phyloP scores from a whole-genome alignment of 805 yeast genomes.

The Myxozyma udenii region DNA sequence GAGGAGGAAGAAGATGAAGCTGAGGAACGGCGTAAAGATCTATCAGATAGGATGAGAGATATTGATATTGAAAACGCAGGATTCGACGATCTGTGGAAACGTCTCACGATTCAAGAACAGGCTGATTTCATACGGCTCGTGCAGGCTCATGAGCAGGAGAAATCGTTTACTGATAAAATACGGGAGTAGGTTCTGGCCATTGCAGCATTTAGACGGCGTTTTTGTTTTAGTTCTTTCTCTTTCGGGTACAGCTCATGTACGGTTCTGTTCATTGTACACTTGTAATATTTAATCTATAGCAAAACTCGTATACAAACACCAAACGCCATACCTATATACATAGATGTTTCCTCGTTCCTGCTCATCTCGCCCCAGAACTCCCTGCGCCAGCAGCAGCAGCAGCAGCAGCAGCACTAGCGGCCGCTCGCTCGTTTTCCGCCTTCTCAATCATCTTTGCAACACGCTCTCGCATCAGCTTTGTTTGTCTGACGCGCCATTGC shows the following conservation, averaged over 20 bases:
- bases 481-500: slow-evolving; percentile 62
- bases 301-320: no score
- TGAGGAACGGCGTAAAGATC: slow-evolving; percentile 14
- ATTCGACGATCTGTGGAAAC: slow-evolving; percentile 23
- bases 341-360: no score
- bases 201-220: not conserved
- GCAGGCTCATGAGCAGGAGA: slow-evolving; percentile 6
- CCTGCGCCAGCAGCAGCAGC: not conserved
- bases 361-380: no score
- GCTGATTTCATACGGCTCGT: slow-evolving; percentile 25
- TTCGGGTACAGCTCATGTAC: not conserved
- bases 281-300: no score
- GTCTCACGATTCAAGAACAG: slow-evolving; percentile 23
- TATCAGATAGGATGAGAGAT: slow-evolving; percentile 14
- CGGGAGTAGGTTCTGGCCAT: not conserved
- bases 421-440: not conserved
- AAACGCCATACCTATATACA: not conserved
- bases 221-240: not conserved
- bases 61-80: slow-evolving; percentile 26
- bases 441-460: slow-evolving; percentile 11
- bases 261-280: no score
- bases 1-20: slow-evolving; percentile 8
- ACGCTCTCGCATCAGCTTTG: slow-evolving; percentile 42
- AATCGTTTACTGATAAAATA: not conserved
- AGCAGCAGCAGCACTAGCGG: not conserved